Evolutionary conservation across 306 rosid genomes (phyloP).

Genomic region (Senna tora): DNA sequence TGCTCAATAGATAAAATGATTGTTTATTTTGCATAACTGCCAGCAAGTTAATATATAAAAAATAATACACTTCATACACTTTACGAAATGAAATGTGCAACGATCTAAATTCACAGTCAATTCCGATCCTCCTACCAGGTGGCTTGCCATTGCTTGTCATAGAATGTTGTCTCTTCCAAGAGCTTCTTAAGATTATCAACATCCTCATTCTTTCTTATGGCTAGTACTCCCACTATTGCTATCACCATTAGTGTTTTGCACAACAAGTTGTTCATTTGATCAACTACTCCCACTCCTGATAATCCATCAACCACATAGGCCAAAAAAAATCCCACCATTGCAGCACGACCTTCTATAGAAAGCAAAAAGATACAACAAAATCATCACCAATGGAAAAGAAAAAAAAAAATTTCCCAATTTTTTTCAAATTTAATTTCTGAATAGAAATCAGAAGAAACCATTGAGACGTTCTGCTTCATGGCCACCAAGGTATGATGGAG

Average conservation of each 20-base stretch:
- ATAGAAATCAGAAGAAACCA: conserved; percentile 56
- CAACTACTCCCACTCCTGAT: conserved; percentile 98
- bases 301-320: conserved; percentile 93
- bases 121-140: conserved; percentile 81
- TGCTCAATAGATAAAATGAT: no score
- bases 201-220: conserved; percentile 90
- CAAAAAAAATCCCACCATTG: conserved; percentile 75
- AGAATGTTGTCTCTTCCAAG: conserved; percentile 81
- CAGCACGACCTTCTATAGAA: conserved; percentile 51
- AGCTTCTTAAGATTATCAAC: conserved; percentile 78
- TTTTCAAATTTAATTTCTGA: not conserved
- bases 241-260: conserved; percentile 87
- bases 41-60: no score
- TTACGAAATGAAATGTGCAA: no score
- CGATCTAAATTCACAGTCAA: no score
- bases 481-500: conserved; percentile 98
- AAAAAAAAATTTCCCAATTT: not conserved
- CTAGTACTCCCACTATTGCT: conserved; percentile 88
- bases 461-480: conserved; percentile 95
- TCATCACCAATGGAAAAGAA: conserved; percentile 7
- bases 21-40: no score
- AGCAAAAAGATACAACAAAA: not conserved
- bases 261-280: conserved; percentile 85
- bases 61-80: no score
- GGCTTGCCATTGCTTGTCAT: conserved; percentile 99